Evolutionary conservation across 2,329 filamentous ascomycete genomes (phyloP).

Genomic region (Lecanoromycetidae sp.): DNA sequence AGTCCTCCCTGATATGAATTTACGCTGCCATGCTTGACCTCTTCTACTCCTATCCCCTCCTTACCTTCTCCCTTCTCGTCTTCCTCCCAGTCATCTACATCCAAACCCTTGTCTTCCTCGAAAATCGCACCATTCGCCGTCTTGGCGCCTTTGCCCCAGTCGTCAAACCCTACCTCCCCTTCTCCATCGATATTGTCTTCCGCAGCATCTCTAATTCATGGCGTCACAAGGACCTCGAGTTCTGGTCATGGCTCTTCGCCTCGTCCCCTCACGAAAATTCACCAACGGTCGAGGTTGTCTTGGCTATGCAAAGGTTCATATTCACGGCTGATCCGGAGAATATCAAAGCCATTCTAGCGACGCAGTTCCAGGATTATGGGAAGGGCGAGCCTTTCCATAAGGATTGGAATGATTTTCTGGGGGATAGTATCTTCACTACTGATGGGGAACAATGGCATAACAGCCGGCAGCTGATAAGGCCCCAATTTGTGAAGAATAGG

Average conservation of each 20-base stretch:
- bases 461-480: slow-evolving; percentile 33
- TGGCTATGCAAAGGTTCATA: slow-evolving; percentile 21
- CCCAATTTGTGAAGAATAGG: slow-evolving; percentile 39
- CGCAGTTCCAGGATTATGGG: slow-evolving; percentile 74
- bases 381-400: slow-evolving; percentile 49
- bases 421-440: slow-evolving; percentile 38
- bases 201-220: slow-evolving; percentile 42
- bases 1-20: not conserved
- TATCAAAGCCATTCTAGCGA: slow-evolving; percentile 79
- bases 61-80: not conserved
- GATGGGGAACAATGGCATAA: slow-evolving; percentile 39
- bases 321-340: slow-evolving; percentile 71
- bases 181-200: slow-evolving; percentile 53
- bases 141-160: slow-evolving; percentile 28
- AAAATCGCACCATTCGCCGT: not conserved
- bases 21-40: slow-evolving; percentile 2
- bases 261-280: slow-evolving; percentile 24
- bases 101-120: not conserved
- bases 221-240: slow-evolving; percentile 45
- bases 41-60: not conserved
- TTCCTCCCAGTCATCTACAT: not conserved
- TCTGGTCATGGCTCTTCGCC: slow-evolving; percentile 47
- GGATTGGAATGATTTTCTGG: slow-evolving; percentile 26
- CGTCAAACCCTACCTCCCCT: slow-evolving; percentile 26
- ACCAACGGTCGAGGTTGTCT: slow-evolving; percentile 49